A percentile compares a stretch with the other conserved stretches of the same genome.
Evolutionary conservation across 352 stramenopile species (phyloP).

Genomic region (Plasmopara muralis): DNA sequence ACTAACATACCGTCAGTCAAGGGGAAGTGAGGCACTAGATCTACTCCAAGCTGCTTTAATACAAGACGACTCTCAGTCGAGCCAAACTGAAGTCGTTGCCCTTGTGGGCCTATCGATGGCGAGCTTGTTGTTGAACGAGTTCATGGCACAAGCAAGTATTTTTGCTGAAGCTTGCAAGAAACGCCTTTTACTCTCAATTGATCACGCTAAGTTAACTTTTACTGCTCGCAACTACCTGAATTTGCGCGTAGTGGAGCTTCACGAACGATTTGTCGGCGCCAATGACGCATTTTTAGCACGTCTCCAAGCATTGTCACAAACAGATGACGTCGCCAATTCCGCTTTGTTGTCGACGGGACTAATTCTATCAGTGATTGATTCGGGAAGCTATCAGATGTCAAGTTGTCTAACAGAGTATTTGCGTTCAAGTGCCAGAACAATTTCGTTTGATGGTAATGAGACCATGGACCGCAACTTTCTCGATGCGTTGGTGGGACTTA

Average conservation of each 20-base stretch:
- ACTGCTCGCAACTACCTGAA: slow-evolving; percentile 21
- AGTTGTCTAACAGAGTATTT: slow-evolving; percentile 24
- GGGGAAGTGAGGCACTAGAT: slow-evolving; percentile 21
- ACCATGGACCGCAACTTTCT: slow-evolving; percentile 26
- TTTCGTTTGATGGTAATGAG: slow-evolving; percentile 14
- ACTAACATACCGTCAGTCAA: slow-evolving; percentile 15
- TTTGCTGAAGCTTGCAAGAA: slow-evolving; percentile 27
- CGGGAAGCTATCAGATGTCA: slow-evolving; percentile 22
- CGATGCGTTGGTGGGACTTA: slow-evolving; percentile 29
- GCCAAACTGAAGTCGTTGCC: slow-evolving; percentile 21
- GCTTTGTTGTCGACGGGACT: slow-evolving; percentile 22
- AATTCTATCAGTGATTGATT: slow-evolving; percentile 35
- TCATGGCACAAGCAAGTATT: slow-evolving; percentile 6
- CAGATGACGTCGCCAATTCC: slow-evolving; percentile 16
- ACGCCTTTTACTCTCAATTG: slow-evolving; percentile 21
- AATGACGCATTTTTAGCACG: slow-evolving; percentile 21
- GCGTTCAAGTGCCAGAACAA: slow-evolving; percentile 8
- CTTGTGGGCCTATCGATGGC: slow-evolving; percentile 34
- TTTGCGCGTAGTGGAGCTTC: slow-evolving; percentile 32
- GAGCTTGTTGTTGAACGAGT: slow-evolving; percentile 19
- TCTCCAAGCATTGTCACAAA: slow-evolving; percentile 22
- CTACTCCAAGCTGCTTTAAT: slow-evolving; percentile 20
- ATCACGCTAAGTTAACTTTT: slow-evolving; percentile 17
- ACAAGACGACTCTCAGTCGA: slow-evolving; percentile 11
- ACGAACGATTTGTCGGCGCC: slow-evolving; percentile 25